Conservation (phyloP, 2,329 filamentous ascomycete species). For the Beauveria sp. region DNA sequence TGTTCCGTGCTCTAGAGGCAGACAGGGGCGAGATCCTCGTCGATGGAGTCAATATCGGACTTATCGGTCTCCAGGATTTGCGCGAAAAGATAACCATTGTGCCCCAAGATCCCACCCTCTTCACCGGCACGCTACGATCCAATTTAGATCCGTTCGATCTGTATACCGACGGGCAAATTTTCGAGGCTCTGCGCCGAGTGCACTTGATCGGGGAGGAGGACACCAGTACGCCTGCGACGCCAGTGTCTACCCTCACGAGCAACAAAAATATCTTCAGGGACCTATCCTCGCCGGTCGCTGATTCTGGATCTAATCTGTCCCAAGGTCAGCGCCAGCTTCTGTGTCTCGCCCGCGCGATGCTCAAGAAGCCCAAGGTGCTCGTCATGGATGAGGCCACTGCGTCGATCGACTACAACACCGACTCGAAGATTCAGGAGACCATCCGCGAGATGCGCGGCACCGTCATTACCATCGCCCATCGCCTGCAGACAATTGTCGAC, state of each 20-base stretch:
- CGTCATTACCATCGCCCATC: slow-evolving; percentile 93
- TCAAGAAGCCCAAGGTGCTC: slow-evolving; percentile 86
- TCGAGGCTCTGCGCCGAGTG: slow-evolving; percentile 75
- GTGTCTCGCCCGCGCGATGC: slow-evolving; percentile 84
- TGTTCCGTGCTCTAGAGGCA: slow-evolving; percentile 90
- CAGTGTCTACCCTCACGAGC: slow-evolving; percentile 38
- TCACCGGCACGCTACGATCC: slow-evolving; percentile 82
- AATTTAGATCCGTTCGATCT: slow-evolving; percentile 89
- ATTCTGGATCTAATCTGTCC: slow-evolving; percentile 89
- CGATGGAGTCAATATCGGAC: slow-evolving; percentile 81
- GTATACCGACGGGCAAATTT: slow-evolving; percentile 87
- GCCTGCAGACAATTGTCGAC: slow-evolving; percentile 92
- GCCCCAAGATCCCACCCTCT: slow-evolving; percentile 91
- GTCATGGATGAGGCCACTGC: slow-evolving; percentile 99
- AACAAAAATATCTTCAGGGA: slow-evolving; percentile 93
- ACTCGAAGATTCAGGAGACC: slow-evolving; percentile 92
- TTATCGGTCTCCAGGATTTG: slow-evolving; percentile 86
- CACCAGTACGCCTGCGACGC: slow-evolving; percentile 21
- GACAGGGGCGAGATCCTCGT: slow-evolving; percentile 84
- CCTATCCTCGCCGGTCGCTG: slow-evolving; percentile 72
- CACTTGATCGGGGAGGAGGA: slow-evolving; percentile 68
- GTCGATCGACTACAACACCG: slow-evolving; percentile 93
- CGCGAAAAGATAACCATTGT: slow-evolving; percentile 95
- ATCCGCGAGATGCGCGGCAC: slow-evolving; percentile 90
- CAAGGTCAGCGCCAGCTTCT: slow-evolving; percentile 93